Base-by-base conservation (phyloP, 139 green algal genomes). In the Deuterostichococcus epilithicus region DNA sequence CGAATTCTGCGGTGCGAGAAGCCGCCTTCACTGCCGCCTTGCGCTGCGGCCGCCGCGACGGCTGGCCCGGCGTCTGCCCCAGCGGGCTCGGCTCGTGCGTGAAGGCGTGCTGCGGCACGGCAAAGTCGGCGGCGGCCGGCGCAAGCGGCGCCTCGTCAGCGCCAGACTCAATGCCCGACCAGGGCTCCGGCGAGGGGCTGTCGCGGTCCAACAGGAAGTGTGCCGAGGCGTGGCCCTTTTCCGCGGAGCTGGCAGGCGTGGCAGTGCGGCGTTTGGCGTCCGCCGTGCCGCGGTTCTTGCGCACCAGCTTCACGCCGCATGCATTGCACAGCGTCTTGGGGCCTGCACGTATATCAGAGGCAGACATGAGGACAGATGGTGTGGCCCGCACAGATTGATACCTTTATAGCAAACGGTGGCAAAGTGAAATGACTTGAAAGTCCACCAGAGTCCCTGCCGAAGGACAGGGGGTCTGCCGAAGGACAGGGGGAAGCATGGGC, bases 311-410 rank as follows among this genome's bases (percentile, higher is more conserved):
- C 39, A 85, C 81, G n/a, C 80, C 80, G 76, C 77, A 87, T 3
- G 82, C 82, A 36, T 91, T 91, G 85, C 86, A 91, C 28, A 91
- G 76, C 2, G 85, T 90, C 69, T 89, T 90, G 44, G 86, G 82
- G 32, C 85, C 83, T 85, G 80, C 60, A 72, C n/a, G 13, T 72
- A 32, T n/a, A n/a, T n/a, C n/a, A n/a, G n/a, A n/a, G n/a, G n/a
- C n/a, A n/a, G n/a, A n/a, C n/a, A n/a, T n/a, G n/a, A n/a, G n/a
- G n/a, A n/a, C n/a, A n/a, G n/a, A n/a, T n/a, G n/a, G n/a, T n/a
- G n/a, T n/a, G n/a, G n/a, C n/a, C n/a, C n/a, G n/a, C n/a, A n/a
- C n/a, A n/a, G n/a, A n/a, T n/a, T n/a, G n/a, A n/a, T n/a, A n/a
- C n/a, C n/a, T n/a, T n/a, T n/a, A n/a, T n/a, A n/a, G n/a, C n/a